phyloP scores from a whole-genome alignment of 176 grass and related monocot genomes.

The Tillandsia leiboldiana region DNA sequence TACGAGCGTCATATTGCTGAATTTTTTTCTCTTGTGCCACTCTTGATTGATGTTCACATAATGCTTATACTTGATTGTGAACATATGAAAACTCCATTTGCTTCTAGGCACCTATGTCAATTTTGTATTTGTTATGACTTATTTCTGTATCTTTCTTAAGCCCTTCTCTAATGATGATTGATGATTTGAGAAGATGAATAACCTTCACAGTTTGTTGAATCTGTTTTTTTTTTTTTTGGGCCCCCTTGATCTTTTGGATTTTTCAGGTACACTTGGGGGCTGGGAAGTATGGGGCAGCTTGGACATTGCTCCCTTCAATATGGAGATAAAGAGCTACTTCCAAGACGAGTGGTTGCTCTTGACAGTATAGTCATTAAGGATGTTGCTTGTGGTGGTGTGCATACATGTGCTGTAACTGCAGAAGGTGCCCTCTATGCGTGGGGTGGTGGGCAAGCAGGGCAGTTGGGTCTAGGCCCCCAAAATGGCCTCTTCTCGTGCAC shows the following conservation, averaged over 20 bases:
- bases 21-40: no score
- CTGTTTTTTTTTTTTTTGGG: no score
- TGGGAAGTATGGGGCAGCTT: constrained; percentile 91
- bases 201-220: no score
- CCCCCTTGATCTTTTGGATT: background rate
- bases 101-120: no score
- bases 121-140: no score
- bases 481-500: constrained; percentile 48
- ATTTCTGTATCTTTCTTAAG: no score
- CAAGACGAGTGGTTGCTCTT: constrained; percentile 69
- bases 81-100: no score
- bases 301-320: constrained; percentile 81
- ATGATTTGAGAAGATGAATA: no score
- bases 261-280: constrained; percentile 91
- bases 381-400: constrained; percentile 82
- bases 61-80: no score
- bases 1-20: no score
- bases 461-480: constrained; percentile 63
- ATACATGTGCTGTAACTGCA: constrained; percentile 77
- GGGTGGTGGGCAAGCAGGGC: constrained; percentile 67
- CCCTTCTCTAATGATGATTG: no score
- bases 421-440: constrained; percentile 71
- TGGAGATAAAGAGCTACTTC: constrained; percentile 75
- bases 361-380: constrained; percentile 44
- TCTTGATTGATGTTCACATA: no score